Evolutionary conservation across 164 flowering plant species (phyloP).

Genomic region (Tetrastigma voinierianum): DNA sequence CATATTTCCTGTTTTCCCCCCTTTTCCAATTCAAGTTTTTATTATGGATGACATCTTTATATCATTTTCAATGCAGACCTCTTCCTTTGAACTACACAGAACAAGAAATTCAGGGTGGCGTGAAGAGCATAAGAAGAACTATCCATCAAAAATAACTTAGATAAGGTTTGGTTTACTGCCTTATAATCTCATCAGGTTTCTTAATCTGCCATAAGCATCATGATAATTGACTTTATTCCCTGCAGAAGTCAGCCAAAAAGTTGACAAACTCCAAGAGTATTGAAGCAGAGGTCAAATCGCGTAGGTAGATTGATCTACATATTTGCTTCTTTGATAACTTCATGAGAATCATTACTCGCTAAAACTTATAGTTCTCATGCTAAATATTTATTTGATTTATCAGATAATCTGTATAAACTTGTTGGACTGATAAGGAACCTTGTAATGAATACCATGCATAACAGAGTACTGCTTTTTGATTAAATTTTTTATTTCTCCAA

Average conservation of each 20-base stretch:
- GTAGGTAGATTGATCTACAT: slow-evolving; percentile 52
- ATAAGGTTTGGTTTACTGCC: slow-evolving; percentile 46
- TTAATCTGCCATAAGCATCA: background rate
- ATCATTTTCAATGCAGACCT: slow-evolving; percentile 26
- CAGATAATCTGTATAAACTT: too few relatives aligned
- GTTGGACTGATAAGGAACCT: too few relatives aligned
- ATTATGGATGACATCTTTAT: background rate
- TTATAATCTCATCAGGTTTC: background rate
- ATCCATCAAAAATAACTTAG: slow-evolving; percentile 55
- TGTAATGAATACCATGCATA: too few relatives aligned
- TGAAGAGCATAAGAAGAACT: slow-evolving; percentile 68
- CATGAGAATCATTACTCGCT: too few relatives aligned
- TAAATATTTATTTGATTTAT: too few relatives aligned
- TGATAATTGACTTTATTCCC: slow-evolving; percentile 9
- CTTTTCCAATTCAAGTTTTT: background rate
- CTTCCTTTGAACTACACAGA: slow-evolving; percentile 53
- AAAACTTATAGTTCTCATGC: too few relatives aligned
- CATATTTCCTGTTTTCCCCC: too few relatives aligned
- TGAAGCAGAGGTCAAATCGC: slow-evolving; percentile 40
- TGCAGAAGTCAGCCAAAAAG: slow-evolving; percentile 48
- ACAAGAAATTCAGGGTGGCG: slow-evolving; percentile 87
- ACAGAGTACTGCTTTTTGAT: too few relatives aligned
- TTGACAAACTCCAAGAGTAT: slow-evolving; percentile 21
- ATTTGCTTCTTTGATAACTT: background rate
- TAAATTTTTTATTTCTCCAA: too few relatives aligned